Evolutionary conservation across 129 eudicot genomes (phyloP), one percentile per base, ranked within the genome.

Genomic region (Rutidosis leptorrhynchoides): DNA sequence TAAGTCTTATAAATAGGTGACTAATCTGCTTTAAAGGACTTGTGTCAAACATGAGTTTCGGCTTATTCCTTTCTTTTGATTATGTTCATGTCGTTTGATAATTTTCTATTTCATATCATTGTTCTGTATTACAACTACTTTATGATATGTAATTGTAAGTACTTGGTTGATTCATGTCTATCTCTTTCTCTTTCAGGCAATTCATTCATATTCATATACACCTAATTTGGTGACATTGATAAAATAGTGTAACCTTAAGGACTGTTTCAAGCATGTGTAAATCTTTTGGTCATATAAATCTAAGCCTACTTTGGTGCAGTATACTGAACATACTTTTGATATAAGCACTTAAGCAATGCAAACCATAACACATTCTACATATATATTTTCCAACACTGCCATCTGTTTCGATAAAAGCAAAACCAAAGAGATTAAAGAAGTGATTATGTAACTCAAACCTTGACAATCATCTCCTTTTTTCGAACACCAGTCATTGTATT

Each of bases 401-500:
- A 33, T 37, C 45, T 37, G 11, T 37, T 37, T 37, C 16, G 2
- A 1, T 23, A 74, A 5, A 56, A 25, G 67, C 20, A 65, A 60
- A 71, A 65, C 45, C 19, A n/a, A n/a, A n/a, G n/a, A n/a, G n/a
- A n/a, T n/a, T n/a, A n/a, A n/a, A n/a, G n/a, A n/a, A n/a, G n/a
- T n/a, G n/a, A n/a, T n/a, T n/a, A n/a, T n/a, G n/a, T n/a, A n/a
- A n/a, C n/a, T n/a, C n/a, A n/a, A n/a, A n/a, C 30, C 64, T 59
- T 52, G 78, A 74, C 56, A 26, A 52, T 68, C 76, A 24, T 58
- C 75, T 30, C 22, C 72, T 63, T 69, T 74, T 30, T 35, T 35
- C 43, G 43, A 35, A 14, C 43, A 35, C 15, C 43, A 1, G 43
- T 10, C 2, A 33, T 33, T 33, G 3, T 35, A 9, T 35, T 7